Evolutionary conservation across 2,329 filamentous ascomycete genomes (phyloP).

Genomic region (Penicillium aurantiogriseum): DNA sequence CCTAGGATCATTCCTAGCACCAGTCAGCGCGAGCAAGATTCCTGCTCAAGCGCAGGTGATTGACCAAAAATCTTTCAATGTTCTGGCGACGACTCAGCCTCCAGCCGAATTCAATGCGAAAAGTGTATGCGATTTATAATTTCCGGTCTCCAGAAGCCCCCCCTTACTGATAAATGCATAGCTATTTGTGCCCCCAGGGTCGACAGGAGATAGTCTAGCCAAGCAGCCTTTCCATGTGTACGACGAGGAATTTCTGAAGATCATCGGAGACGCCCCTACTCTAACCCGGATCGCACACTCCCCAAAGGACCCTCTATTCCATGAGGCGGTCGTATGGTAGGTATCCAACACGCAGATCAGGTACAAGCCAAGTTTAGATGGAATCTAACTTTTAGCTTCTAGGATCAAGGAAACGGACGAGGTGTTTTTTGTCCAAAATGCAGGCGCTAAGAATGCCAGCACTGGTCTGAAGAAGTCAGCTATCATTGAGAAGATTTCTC

Average conservation of each 20-base stretch:
- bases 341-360: neutral
- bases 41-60: conserved; percentile 20
- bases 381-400: neutral
- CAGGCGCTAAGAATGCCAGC: conserved; percentile 14
- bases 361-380: neutral
- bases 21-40: conserved; percentile 12
- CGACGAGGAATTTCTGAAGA: conserved; percentile 17
- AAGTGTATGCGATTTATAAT: conserved; percentile 3
- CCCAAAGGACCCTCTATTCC: conserved; percentile 12
- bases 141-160: neutral
- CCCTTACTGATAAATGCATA: neutral
- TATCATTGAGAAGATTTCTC: conserved; percentile 17
- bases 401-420: conserved; percentile 18
- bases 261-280: conserved; percentile 7
- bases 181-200: conserved; percentile 14
- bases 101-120: conserved; percentile 16
- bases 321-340: conserved; percentile 20
- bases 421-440: conserved; percentile 23
- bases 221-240: conserved; percentile 16
- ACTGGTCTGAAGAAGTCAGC: conserved; percentile 15
- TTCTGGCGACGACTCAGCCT: conserved; percentile 16
- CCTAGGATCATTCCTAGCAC: conserved; percentile 1
- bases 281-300: conserved; percentile 16
- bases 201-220: conserved; percentile 9
- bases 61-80: conserved; percentile 19